phyloP scores from a whole-genome alignment of 371 early-diverging fungal genomes.

The Circinella minor region DNA sequence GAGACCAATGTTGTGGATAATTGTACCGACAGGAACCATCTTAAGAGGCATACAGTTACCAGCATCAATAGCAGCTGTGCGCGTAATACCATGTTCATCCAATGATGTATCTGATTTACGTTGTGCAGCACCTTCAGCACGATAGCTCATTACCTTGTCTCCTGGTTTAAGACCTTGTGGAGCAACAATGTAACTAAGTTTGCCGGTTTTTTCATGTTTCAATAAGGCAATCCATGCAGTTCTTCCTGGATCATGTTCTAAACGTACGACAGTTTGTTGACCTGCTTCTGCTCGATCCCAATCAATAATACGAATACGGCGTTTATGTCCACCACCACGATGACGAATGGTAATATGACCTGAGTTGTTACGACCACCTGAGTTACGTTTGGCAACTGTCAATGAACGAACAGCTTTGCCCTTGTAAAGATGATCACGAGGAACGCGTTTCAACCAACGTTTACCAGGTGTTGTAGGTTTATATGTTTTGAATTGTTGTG shows the following conservation, averaged over 20 bases:
- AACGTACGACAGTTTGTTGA: conserved; percentile 81
- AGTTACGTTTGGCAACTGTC: conserved; percentile 81
- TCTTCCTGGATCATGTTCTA: conserved; percentile 96
- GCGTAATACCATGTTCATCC: conserved; percentile 51
- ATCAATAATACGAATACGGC: conserved; percentile 88
- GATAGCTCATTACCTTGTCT: conserved; percentile 49
- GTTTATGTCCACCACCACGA: conserved; percentile 95
- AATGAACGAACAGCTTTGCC: conserved; percentile 85
- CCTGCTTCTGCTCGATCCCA: conserved; percentile 82
- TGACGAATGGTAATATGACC: conserved; percentile 94
- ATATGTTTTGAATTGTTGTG: conserved; percentile 85
- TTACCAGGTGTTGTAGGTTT: conserved; percentile 91
- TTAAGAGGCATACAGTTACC: conserved; percentile 93
- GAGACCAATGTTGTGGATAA: conserved; percentile 88
- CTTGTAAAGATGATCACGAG: conserved; percentile 90
- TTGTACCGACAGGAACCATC: conserved; percentile 93
- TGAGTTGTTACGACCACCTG: conserved; percentile 90
- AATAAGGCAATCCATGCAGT: conserved; percentile 92
- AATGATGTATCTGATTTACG: conserved; percentile 9
- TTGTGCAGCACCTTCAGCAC: conserved; percentile 14
- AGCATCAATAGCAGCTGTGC: conserved; percentile 71
- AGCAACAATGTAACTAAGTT: conserved; percentile 86
- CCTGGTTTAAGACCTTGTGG: conserved; percentile 81
- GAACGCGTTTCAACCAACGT: conserved; percentile 85
- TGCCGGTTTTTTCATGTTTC: conserved; percentile 74